Evolutionary conservation across 352 stramenopile species (phyloP).

Genomic region (Globisporangium cederbergense): DNA sequence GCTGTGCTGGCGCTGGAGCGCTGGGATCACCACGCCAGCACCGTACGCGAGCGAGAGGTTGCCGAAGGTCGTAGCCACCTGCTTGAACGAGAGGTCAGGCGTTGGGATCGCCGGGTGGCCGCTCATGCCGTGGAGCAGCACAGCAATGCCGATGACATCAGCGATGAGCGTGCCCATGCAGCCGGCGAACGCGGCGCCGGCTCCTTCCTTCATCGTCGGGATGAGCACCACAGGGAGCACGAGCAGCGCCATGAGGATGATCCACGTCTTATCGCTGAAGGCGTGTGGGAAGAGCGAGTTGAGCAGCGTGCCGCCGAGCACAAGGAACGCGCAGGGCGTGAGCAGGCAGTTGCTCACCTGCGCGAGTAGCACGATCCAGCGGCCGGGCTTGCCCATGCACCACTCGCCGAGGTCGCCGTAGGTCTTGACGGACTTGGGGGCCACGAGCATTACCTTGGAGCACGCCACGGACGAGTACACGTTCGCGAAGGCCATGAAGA

Average conservation of each 20-base stretch:
- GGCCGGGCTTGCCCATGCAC: slow-evolving; percentile 22
- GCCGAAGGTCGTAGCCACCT: slow-evolving; percentile 22
- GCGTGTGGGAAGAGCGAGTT: slow-evolving; percentile 19
- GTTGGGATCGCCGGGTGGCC: slow-evolving; percentile 16
- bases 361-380: slow-evolving; percentile 21
- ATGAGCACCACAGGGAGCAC: slow-evolving; percentile 25
- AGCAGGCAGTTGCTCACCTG: slow-evolving; percentile 19
- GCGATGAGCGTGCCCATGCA: slow-evolving; percentile 26
- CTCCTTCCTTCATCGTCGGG: slow-evolving; percentile 28
- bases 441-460: slow-evolving; percentile 25
- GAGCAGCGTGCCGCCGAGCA: slow-evolving; percentile 22
- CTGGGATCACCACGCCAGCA: slow-evolving; percentile 28
- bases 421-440: slow-evolving; percentile 23
- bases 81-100: slow-evolving; percentile 22
- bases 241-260: slow-evolving; percentile 25
- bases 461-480: slow-evolving; percentile 25
- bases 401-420: slow-evolving; percentile 33
- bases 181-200: slow-evolving; percentile 24
- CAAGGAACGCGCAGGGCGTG: slow-evolving; percentile 21
- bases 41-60: slow-evolving; percentile 29
- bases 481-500: slow-evolving; percentile 27
- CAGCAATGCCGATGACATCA: slow-evolving; percentile 21
- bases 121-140: slow-evolving; percentile 23
- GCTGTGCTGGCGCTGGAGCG: slow-evolving; percentile 25
- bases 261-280: slow-evolving; percentile 22